Evolutionary conservation across 148 eudicot genomes (phyloP).

Genomic region (Rhododendron henanense): DNA sequence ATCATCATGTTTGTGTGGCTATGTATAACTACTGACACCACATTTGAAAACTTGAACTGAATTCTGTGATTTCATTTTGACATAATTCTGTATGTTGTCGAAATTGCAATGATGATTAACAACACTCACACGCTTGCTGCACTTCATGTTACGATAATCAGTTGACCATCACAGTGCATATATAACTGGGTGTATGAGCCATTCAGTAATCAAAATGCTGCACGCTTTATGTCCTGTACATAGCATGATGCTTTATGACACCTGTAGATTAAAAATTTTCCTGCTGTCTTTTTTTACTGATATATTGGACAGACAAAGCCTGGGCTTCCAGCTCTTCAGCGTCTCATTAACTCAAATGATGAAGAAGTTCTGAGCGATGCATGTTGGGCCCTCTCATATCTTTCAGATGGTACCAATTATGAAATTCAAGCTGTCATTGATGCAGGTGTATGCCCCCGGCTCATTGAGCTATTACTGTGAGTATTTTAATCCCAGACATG

Average conservation of each 20-base stretch:
- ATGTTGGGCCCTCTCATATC: slow-evolving; percentile 53
- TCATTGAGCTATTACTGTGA: slow-evolving; percentile 38
- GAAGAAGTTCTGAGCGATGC: slow-evolving; percentile 51
- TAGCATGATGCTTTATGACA: not conserved
- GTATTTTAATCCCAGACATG: slow-evolving; percentile 3
- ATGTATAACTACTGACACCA: not conserved
- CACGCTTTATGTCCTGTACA: not conserved
- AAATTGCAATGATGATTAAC: not conserved
- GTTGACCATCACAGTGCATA: not conserved
- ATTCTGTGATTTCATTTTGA: not conserved
- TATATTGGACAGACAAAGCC: slow-evolving; percentile 30
- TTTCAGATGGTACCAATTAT: slow-evolving; percentile 48
- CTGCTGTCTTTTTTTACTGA: not conserved
- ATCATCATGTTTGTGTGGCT: not conserved
- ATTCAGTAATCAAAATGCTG: not conserved
- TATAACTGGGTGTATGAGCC: not conserved
- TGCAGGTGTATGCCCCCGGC: slow-evolving; percentile 36
- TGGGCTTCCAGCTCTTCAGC: slow-evolving; percentile 41
- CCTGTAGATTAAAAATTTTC: not conserved
- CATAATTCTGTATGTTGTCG: not conserved
- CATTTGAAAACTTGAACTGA: not conserved
- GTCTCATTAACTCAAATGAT: slow-evolving; percentile 38
- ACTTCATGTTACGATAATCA: not conserved
- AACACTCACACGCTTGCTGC: not conserved
- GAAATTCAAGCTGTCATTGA: slow-evolving; percentile 48